Evolutionary conservation across 371 early-diverging fungal genomes (phyloP).

Genomic region (Amoeboaphelidium protococcarum): DNA sequence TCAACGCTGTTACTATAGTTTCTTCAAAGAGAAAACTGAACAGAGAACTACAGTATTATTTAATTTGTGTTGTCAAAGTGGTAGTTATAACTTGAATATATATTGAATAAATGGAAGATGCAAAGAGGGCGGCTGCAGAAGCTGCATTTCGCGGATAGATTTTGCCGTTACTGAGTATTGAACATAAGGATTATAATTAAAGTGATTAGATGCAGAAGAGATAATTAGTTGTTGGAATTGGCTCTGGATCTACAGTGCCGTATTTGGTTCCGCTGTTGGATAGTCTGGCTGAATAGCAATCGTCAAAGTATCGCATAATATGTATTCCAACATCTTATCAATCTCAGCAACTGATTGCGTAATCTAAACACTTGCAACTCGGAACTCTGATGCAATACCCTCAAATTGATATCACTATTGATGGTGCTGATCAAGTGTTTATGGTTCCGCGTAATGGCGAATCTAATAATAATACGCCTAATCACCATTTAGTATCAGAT

Average conservation of each 20-base stretch:
- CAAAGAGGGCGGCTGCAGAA: too few relatives aligned
- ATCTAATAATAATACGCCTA: conserved; percentile 19
- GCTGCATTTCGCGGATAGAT: too few relatives aligned
- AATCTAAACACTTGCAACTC: conserved; percentile 1
- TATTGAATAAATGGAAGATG: too few relatives aligned
- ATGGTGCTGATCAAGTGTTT: conserved; percentile 69
- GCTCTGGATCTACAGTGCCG: conserved; percentile 68
- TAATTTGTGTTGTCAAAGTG: too few relatives aligned
- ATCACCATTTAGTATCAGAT: conserved; percentile 18
- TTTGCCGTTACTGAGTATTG: too few relatives aligned
- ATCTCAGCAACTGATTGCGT: conserved; percentile 37
- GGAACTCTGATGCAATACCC: conserved; percentile 18
- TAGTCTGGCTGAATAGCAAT: conserved; percentile 23
- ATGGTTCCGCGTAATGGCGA: conserved; percentile 3
- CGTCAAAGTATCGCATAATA: conserved; percentile 22
- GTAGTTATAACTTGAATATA: too few relatives aligned
- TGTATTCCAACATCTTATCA: conserved; percentile 84
- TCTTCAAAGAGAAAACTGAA: too few relatives aligned
- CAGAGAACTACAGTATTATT: too few relatives aligned
- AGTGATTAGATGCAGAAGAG: too few relatives aligned
- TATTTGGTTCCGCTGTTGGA: conserved; percentile 50
- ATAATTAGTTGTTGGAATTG: conserved; percentile 7
- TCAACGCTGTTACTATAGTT: too few relatives aligned
- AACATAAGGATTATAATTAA: too few relatives aligned
- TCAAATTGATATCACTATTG: conserved; percentile 55